These are phyloP conservation scores for Ophiosphaerella herpotricha DNA, from an alignment of 2,329 filamentous ascomycete species.

Conservation along the genomic window DNA sequence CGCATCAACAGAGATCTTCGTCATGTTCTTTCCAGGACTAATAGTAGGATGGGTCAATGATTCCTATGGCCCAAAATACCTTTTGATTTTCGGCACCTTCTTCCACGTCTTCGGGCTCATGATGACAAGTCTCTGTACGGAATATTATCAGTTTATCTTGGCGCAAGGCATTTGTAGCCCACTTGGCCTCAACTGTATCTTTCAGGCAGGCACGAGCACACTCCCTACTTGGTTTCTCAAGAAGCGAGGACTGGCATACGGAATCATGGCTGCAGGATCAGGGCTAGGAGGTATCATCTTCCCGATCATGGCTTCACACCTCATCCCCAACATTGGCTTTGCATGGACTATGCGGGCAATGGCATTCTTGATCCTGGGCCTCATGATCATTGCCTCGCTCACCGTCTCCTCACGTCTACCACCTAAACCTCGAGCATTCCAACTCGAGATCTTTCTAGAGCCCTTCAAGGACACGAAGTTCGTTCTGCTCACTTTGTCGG, in stretches of 20 bases:
- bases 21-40: constrained; percentile 61
- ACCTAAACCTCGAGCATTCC: constrained; percentile 43
- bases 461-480: constrained; percentile 51
- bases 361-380: constrained; percentile 64
- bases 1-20: constrained; percentile 49
- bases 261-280: constrained; percentile 56
- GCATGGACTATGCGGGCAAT: constrained; percentile 63
- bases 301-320: constrained; percentile 63
- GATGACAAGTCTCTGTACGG: constrained; percentile 63
- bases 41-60: constrained; percentile 69
- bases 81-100: constrained; percentile 59
- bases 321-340: constrained; percentile 61
- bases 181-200: constrained; percentile 58
- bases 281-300: constrained; percentile 62
- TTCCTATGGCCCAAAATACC: constrained; percentile 62
- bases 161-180: constrained; percentile 59
- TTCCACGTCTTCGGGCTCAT: constrained; percentile 66
- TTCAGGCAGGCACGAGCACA: constrained; percentile 55
- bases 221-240: constrained; percentile 56
- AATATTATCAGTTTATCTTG: constrained; percentile 62
- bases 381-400: constrained; percentile 58
- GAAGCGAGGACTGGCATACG: constrained; percentile 54
- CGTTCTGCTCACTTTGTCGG: constrained; percentile 51
- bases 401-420: constrained; percentile 58
- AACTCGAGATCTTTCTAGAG: constrained; percentile 31